phyloP scores from a whole-genome alignment of 2,329 filamentous ascomycete species.

The Stachybotrys elegans region DNA sequence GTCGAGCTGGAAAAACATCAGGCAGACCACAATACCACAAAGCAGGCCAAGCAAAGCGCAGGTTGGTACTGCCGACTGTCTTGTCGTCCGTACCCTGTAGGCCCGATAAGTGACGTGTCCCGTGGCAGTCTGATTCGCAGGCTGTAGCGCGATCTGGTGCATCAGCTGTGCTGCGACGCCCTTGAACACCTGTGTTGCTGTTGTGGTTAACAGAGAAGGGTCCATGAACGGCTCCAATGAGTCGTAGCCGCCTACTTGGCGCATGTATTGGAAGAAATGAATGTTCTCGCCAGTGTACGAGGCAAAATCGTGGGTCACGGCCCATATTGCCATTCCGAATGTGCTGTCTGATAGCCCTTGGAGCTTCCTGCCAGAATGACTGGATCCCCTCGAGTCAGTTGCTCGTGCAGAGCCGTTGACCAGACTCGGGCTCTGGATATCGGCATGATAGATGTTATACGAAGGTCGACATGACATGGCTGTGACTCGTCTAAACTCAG shows the following conservation, averaged over 20 bases:
- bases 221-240: constrained; percentile 10
- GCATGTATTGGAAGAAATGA: constrained; percentile 20
- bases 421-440: constrained; percentile 7
- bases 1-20: constrained; percentile 9
- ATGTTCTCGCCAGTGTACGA: constrained; percentile 13
- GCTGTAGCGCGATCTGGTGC: constrained; percentile 8
- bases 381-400: constrained; percentile 1
- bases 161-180: constrained; percentile 12
- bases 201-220: constrained; percentile 8
- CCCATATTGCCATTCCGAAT: constrained; percentile 11
- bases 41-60: constrained; percentile 9
- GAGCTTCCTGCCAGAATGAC: constrained; percentile 4
- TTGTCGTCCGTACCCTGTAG: constrained; percentile 10
- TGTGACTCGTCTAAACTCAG: constrained; percentile 14
- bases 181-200: constrained; percentile 10
- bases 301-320: constrained; percentile 12
- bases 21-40: constrained; percentile 7
- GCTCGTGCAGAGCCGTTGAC: constrained; percentile 10
- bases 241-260: constrained; percentile 12
- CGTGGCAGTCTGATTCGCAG: constrained; percentile 6
- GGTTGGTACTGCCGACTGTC: constrained; percentile 10
- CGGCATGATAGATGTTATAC: constrained; percentile 12
- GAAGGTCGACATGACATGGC: constrained; percentile 14
- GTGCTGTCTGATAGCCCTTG: constrained; percentile 9
- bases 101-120: constrained; percentile 10